These are phyloP conservation scores for Termitomyces sp. DNA, from an alignment of 768 basidiomycete genomes.

Conservation along the genomic window DNA sequence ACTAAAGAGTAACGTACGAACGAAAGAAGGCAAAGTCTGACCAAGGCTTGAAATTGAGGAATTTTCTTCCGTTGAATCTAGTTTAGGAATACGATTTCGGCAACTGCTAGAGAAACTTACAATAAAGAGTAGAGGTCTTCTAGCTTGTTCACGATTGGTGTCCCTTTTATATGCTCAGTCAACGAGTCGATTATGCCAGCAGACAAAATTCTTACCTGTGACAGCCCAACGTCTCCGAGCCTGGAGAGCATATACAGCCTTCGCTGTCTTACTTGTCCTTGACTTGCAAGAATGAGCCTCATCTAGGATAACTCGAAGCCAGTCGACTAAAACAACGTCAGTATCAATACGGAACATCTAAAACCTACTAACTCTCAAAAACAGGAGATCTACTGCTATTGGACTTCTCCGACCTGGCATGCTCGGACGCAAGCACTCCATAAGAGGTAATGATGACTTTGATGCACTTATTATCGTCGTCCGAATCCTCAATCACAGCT, in stretches of 20 bases:
- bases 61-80: constrained; percentile 52
- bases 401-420: constrained; percentile 63
- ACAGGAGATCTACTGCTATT: constrained; percentile 49
- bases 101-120: constrained; percentile 30
- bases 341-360: background rate
- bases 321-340: constrained; percentile 52
- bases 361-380: constrained; percentile 59
- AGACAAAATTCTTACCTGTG: constrained; percentile 49
- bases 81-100: background rate
- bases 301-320: constrained; percentile 83
- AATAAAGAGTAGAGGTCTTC: constrained; percentile 89
- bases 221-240: constrained; percentile 87
- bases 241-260: constrained; percentile 81
- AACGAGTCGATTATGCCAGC: background rate
- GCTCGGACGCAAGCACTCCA: constrained; percentile 88
- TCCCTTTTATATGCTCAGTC: constrained; percentile 43
- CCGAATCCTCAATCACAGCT: constrained; percentile 49
- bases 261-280: constrained; percentile 81
- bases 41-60: constrained; percentile 78
- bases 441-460: constrained; percentile 92
- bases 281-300: constrained; percentile 97
- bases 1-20: constrained; percentile 48
- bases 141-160: constrained; percentile 92
- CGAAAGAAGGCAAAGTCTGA: constrained; percentile 86
- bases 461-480: constrained; percentile 49